These are phyloP conservation scores for Diplotaxis tenuifolia DNA, from an alignment of 345 rosid genomes.

Conservation along the genomic window DNA sequence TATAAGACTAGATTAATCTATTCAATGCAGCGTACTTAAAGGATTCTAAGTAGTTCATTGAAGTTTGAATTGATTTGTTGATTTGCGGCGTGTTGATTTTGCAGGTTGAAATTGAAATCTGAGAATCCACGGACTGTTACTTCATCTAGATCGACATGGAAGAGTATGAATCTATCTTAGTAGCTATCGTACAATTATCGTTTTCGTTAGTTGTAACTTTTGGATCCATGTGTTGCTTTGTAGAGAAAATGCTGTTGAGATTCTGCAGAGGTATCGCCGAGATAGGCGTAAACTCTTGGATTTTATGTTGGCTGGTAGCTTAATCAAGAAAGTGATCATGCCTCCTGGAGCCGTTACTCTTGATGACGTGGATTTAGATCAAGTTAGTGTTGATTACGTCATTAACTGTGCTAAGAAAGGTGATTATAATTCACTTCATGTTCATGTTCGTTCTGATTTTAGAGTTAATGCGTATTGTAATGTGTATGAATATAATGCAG, in stretches of 20 bases:
- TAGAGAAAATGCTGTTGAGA: slow-evolving; percentile 76
- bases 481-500: slow-evolving; percentile 35
- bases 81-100: background rate
- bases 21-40: background rate
- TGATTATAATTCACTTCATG: slow-evolving; percentile 17
- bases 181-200: background rate
- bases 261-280: slow-evolving; percentile 83
- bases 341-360: slow-evolving; percentile 97
- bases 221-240: background rate
- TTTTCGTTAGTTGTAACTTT: background rate
- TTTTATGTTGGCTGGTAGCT: slow-evolving; percentile 77
- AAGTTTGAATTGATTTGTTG: background rate
- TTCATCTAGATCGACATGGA: slow-evolving; percentile 35
- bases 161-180: slow-evolving; percentile 21
- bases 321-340: slow-evolving; percentile 91
- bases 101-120: background rate
- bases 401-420: slow-evolving; percentile 89
- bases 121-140: background rate
- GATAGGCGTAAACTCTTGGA: slow-evolving; percentile 81
- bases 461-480: background rate
- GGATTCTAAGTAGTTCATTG: background rate
- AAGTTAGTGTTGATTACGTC: slow-evolving; percentile 95
- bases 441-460: background rate
- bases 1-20: background rate
- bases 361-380: slow-evolving; percentile 97